Base-by-base conservation (phyloP, 1,284 basidiomycete genomes). In the Exobasidium cylindrosporum region DNA sequence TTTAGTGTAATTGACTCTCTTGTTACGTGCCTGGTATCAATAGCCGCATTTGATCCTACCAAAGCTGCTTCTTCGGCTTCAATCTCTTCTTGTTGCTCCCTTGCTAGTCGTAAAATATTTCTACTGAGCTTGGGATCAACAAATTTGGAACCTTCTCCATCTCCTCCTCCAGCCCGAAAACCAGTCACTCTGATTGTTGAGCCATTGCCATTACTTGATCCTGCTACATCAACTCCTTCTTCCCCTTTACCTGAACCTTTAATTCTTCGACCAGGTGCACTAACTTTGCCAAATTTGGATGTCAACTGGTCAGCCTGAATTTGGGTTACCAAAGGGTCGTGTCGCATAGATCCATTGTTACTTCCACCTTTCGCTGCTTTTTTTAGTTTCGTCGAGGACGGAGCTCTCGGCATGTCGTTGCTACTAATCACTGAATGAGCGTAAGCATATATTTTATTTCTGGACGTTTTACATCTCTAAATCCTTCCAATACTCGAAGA, bases 41-140 rank as follows among this genome's bases (percentile, higher is more conserved):
- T 43, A 13, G 31, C 43, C 44, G 21, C 46, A 50, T 1, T 60
- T 49, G 43, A 56, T 62, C 28, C 49, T 58, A 23, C 29, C 45
- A 6, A 23, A 61, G 68, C 67, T 29, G 68, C 65, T 46, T 78
- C 76, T 57, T 81, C 79, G 4, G 68, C 61, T 45, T 81, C 80
- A 32, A 82, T 70, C 80, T 98, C 96, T 76, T 92, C 88, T 81
- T 97, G 94, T 81, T 98, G 96, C 72, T 91, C 89, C 73, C 87
- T 85, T 11, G 95, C 95, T 60, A 98, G 86, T 75, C 93, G 88
- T 71, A 98, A 89, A 63, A 98, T 97, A 74, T 88, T 90, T 66
- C 86, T 85, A 0, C 92, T 96, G 21, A 89, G 89, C 81, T 91
- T 91, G 4, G 75, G 75, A 49, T 79, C 77, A 58, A 79, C 72